These are phyloP conservation scores for Pythium guiyangense DNA, from an alignment of 352 stramenopile genomes.

Conservation along the genomic window DNA sequence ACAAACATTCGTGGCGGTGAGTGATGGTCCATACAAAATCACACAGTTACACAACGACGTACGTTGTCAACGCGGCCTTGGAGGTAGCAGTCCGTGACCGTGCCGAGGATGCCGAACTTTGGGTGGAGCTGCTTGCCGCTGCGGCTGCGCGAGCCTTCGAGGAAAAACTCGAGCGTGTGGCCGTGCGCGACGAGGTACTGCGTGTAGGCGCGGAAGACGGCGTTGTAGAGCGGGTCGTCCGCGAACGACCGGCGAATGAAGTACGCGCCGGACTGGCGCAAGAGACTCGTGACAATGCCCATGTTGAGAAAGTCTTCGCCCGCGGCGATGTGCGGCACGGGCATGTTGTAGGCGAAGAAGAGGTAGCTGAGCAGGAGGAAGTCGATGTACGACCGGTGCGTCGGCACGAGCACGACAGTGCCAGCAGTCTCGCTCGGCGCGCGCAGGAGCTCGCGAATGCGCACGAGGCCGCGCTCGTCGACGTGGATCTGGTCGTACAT, in stretches of 20 bases:
- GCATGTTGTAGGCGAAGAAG: slow-evolving; percentile 88
- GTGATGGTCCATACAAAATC: neutral
- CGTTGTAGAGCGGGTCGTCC: slow-evolving; percentile 64
- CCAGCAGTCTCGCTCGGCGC: slow-evolving; percentile 24
- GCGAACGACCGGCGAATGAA: slow-evolving; percentile 80
- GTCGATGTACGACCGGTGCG: slow-evolving; percentile 82
- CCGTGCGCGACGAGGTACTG: slow-evolving; percentile 71
- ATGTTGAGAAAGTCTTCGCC: slow-evolving; percentile 81
- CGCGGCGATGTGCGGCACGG: slow-evolving; percentile 75
- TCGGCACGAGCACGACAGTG: slow-evolving; percentile 81
- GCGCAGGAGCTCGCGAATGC: slow-evolving; percentile 55
- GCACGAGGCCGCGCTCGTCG: slow-evolving; percentile 68
- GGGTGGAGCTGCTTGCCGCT: slow-evolving; percentile 80
- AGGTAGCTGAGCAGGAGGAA: slow-evolving; percentile 86
- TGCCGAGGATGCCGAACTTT: slow-evolving; percentile 74
- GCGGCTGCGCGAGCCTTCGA: slow-evolving; percentile 78
- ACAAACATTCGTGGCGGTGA: neutral
- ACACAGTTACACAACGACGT: neutral
- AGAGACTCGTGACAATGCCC: slow-evolving; percentile 52
- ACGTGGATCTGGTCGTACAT: slow-evolving; percentile 89
- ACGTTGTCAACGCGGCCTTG: slow-evolving; percentile 69
- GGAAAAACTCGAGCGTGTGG: slow-evolving; percentile 86
- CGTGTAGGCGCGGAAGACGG: slow-evolving; percentile 79
- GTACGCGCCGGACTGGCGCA: slow-evolving; percentile 70
- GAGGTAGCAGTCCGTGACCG: slow-evolving; percentile 69